Evolutionary conservation across 106 monocot species (phyloP).

Genomic region (Dendrobium nobile): DNA sequence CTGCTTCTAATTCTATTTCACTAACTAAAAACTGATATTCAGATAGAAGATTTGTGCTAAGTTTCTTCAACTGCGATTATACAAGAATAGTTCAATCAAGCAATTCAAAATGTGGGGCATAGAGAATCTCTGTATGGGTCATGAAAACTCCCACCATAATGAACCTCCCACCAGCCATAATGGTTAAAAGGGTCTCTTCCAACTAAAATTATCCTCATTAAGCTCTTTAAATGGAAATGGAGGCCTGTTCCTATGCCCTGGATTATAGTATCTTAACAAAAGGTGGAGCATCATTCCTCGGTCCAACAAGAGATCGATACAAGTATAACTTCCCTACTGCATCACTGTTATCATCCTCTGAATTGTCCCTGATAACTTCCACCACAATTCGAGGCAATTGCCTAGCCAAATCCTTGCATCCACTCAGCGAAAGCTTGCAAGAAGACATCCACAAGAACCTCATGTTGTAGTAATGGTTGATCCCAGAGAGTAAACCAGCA

Average conservation of each 20-base stretch:
- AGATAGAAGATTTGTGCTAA: too few relatives aligned
- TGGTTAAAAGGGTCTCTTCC: too few relatives aligned
- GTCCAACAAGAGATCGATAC: slow-evolving; percentile 70
- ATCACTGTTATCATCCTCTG: slow-evolving; percentile 13
- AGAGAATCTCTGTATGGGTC: too few relatives aligned
- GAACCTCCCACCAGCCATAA: too few relatives aligned
- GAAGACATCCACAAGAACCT: slow-evolving; percentile 75
- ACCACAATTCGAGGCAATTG: slow-evolving; percentile 51
- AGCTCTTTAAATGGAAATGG: too few relatives aligned
- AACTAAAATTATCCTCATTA: too few relatives aligned
- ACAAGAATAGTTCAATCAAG: too few relatives aligned
- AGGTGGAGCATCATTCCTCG: slow-evolving; percentile 51
- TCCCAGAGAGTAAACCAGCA: slow-evolving; percentile 44
- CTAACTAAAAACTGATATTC: too few relatives aligned
- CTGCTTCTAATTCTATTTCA: too few relatives aligned
- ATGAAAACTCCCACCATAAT: too few relatives aligned
- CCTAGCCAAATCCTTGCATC: slow-evolving; percentile 56
- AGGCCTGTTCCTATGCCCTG: not conserved
- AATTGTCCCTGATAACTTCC: slow-evolving; percentile 38
- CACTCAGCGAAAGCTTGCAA: slow-evolving; percentile 39
- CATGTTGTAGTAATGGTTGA: slow-evolving; percentile 67
- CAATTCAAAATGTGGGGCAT: too few relatives aligned
- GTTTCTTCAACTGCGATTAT: too few relatives aligned
- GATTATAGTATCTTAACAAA: slow-evolving; percentile 51
- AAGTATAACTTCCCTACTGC: slow-evolving; percentile 47